phyloP scores from a whole-genome alignment of 1,139 yeast species.

The Protomyces lactucae-debilis region DNA sequence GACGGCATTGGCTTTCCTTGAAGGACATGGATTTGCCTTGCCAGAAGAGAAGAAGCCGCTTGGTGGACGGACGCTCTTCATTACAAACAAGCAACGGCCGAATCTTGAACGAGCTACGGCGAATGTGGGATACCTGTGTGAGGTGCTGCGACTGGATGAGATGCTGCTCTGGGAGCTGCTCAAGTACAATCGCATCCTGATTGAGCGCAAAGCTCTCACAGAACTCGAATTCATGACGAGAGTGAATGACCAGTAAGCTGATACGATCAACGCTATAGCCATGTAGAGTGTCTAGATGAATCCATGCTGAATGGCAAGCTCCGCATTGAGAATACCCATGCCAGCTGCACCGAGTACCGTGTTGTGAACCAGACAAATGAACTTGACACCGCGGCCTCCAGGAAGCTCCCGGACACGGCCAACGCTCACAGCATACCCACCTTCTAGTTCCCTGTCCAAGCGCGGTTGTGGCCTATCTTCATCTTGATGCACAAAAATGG shows the following conservation, averaged over 20 bases:
- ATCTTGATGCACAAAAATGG: conserved; percentile 87
- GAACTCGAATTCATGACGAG: conserved; percentile 12
- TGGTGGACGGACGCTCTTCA: conserved; percentile 12
- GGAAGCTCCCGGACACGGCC: conserved; percentile 74
- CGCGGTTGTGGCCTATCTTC: conserved; percentile 97
- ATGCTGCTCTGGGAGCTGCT: conserved; percentile 19
- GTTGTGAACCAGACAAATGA: conserved; percentile 94
- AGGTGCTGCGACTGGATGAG: conserved; percentile 16
- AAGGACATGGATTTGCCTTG: conserved; percentile 27
- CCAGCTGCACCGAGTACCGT: conserved; percentile 99
- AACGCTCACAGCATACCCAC: conserved; percentile 90
- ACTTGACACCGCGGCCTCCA: conserved; percentile 77
- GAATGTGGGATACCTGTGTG: conserved; percentile 9
- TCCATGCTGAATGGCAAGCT: conserved; percentile 70
- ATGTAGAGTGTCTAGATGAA: conserved; percentile 49
- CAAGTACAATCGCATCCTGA: conserved; percentile 17
- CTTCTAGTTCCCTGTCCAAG: conserved; percentile 91
- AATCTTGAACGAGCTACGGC: conserved; percentile 18
- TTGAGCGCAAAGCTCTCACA: conserved; percentile 15
- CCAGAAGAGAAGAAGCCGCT: neutral
- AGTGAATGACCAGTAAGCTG: neutral
- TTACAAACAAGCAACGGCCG: conserved; percentile 6
- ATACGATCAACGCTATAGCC: neutral
- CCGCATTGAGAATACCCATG: conserved; percentile 96
- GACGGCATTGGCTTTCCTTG: conserved; percentile 27